phyloP scores from a whole-genome alignment of 2,329 filamentous ascomycete species.

The Zymoseptoria pseudotritici region DNA sequence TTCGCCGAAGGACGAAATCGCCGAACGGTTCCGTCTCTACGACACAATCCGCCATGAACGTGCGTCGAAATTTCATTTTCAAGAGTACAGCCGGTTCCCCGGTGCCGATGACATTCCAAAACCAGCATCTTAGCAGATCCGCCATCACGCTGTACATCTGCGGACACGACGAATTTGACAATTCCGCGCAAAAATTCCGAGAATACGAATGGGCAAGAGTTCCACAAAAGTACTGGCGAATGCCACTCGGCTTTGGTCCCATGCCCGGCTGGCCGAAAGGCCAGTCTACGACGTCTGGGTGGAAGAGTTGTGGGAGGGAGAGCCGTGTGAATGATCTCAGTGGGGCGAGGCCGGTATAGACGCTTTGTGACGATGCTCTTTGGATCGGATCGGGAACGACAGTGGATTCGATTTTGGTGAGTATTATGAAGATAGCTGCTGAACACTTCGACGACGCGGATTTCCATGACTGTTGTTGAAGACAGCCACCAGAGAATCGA shows the following conservation, averaged over 20 bases:
- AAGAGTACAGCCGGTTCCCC: conserved; percentile 49
- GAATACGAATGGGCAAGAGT: conserved; percentile 39
- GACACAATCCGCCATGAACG: conserved; percentile 51
- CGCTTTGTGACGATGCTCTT: too few relatives aligned
- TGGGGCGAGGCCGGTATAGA: not conserved
- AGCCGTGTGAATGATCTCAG: not conserved
- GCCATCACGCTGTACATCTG: conserved; percentile 20
- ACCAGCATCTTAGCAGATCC: conserved; percentile 5
- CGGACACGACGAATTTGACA: conserved; percentile 47
- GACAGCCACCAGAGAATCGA: too few relatives aligned
- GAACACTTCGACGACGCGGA: too few relatives aligned
- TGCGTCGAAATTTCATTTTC: conserved; percentile 51
- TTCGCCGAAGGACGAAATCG: conserved; percentile 40
- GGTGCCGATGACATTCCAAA: conserved; percentile 32
- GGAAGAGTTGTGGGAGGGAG: not conserved
- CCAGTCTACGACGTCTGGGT: not conserved
- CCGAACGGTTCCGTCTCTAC: conserved; percentile 50
- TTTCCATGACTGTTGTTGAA: too few relatives aligned
- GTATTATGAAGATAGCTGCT: too few relatives aligned
- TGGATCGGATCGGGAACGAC: too few relatives aligned
- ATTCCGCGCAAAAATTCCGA: conserved; percentile 45
- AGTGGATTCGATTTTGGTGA: too few relatives aligned
- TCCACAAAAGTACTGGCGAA: conserved; percentile 3
- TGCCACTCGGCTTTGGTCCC: conserved; percentile 38
- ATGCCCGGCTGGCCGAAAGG: conserved; percentile 23